phyloP scores from a whole-genome alignment of 2,329 filamentous ascomycete species.

The Aspergillus brasiliensis region DNA sequence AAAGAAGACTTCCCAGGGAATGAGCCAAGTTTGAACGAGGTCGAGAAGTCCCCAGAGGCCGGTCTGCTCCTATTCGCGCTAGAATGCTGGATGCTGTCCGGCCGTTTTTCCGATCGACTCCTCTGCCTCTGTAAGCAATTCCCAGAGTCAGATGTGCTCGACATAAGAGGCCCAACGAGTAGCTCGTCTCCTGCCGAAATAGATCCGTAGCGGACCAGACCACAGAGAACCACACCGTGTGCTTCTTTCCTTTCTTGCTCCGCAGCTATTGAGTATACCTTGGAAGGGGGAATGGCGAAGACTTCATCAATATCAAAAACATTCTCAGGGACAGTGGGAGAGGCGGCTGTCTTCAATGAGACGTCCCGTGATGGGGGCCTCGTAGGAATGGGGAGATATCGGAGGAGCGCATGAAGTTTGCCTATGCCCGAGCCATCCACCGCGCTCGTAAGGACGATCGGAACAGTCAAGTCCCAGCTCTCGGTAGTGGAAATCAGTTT shows the following conservation, averaged over 20 bases:
- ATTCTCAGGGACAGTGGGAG: slow-evolving; percentile 56
- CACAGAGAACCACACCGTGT: slow-evolving; percentile 75
- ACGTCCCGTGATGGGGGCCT: slow-evolving; percentile 28
- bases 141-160: slow-evolving; percentile 52
- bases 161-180: slow-evolving; percentile 72
- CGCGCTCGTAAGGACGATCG: slow-evolving; percentile 84
- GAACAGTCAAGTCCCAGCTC: slow-evolving; percentile 61
- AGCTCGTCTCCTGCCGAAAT: slow-evolving; percentile 77
- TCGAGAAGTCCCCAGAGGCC: slow-evolving; percentile 36
- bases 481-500: slow-evolving; percentile 52
- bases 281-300: slow-evolving; percentile 72
- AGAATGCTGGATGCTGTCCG: slow-evolving; percentile 24
- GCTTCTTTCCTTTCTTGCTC: slow-evolving; percentile 48
- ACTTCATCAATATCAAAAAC: slow-evolving; percentile 92
- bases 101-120: slow-evolving; percentile 19
- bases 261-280: slow-evolving; percentile 49
- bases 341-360: slow-evolving; percentile 15
- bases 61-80: slow-evolving; percentile 34
- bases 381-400: slow-evolving; percentile 70
- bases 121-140: slow-evolving; percentile 23
- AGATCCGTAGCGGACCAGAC: slow-evolving; percentile 76
- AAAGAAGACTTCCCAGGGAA: slow-evolving; percentile 49
- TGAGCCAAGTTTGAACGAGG: slow-evolving; percentile 32
- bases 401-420: slow-evolving; percentile 77
- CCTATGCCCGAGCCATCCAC: slow-evolving; percentile 82